Evolutionary conservation across 768 basidiomycete species (phyloP).

Genomic region (Suillus fuscotomentosus): DNA sequence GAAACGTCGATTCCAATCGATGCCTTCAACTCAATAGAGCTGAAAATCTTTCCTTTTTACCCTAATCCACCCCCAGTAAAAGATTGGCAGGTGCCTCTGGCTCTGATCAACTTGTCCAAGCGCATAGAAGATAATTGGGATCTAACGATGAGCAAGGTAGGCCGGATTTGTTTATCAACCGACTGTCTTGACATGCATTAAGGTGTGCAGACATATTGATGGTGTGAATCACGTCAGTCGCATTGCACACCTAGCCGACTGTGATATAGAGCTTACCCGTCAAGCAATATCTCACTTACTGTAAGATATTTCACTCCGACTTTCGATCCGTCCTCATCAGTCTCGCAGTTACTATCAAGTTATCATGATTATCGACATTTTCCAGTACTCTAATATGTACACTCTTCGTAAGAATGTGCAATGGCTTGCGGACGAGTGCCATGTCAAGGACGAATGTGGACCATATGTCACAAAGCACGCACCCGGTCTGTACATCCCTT

Average conservation of each 20-base stretch:
- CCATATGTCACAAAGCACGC: constrained; percentile 72
- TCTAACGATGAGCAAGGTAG: constrained; percentile 84
- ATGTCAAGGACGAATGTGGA: constrained; percentile 89
- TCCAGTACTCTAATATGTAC: constrained; percentile 98
- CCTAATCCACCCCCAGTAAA: constrained; percentile 88
- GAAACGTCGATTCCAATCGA: constrained; percentile 93
- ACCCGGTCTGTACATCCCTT: constrained; percentile 43
- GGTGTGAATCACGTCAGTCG: constrained; percentile 89
- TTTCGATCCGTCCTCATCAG: not conserved
- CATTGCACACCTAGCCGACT: constrained; percentile 90
- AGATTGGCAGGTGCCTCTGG: constrained; percentile 95
- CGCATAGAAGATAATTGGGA: constrained; percentile 94
- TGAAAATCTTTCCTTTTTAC: constrained; percentile 96
- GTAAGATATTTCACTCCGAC: constrained; percentile 43
- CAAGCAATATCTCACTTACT: constrained; percentile 89
- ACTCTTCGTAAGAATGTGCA: constrained; percentile 84
- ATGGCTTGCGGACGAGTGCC: constrained; percentile 81
- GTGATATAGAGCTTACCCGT: constrained; percentile 77
- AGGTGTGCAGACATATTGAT: constrained; percentile 83
- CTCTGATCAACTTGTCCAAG: constrained; percentile 79
- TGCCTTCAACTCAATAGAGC: constrained; percentile 89
- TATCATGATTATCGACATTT: constrained; percentile 95
- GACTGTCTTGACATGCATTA: constrained; percentile 2
- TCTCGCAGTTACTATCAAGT: constrained; percentile 88
- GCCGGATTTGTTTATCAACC: constrained; percentile 1